Evolutionary conservation across 2,329 filamentous ascomycete genomes (phyloP).

Genomic region (Phialophora expanda): DNA sequence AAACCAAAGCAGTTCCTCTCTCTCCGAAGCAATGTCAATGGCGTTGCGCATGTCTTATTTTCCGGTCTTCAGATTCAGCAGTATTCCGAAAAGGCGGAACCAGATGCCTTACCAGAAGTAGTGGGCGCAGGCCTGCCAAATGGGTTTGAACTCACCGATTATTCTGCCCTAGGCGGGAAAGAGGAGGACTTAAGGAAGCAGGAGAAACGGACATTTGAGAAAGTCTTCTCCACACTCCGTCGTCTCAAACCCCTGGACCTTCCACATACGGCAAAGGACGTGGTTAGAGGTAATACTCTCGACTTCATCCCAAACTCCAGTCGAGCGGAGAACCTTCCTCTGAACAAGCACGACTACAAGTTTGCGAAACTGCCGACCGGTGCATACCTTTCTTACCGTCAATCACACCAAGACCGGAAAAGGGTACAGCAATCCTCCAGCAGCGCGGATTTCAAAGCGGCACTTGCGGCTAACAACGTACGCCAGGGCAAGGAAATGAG

Average conservation of each 20-base stretch:
- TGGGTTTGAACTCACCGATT: slow-evolving; percentile 71
- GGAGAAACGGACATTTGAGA: slow-evolving; percentile 50
- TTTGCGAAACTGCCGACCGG: slow-evolving; percentile 49
- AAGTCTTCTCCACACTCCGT: slow-evolving; percentile 51
- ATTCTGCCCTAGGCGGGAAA: slow-evolving; percentile 29
- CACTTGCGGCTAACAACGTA: slow-evolving; percentile 23
- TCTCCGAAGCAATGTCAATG: slow-evolving; percentile 36
- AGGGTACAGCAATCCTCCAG: slow-evolving; percentile 12
- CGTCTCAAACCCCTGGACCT: slow-evolving; percentile 49
- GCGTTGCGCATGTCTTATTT: slow-evolving; percentile 75
- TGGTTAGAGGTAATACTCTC: slow-evolving; percentile 41
- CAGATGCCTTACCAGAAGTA: slow-evolving; percentile 5
- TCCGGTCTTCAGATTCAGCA: slow-evolving; percentile 73
- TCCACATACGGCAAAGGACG: slow-evolving; percentile 46
- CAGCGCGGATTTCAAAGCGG: slow-evolving; percentile 22
- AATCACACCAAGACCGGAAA: slow-evolving; percentile 14
- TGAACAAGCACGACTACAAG: slow-evolving; percentile 50
- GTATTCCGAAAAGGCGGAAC: slow-evolving; percentile 53
- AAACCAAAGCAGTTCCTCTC: slow-evolving; percentile 33
- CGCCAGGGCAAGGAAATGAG: slow-evolving; percentile 11
- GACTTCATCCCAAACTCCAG: slow-evolving; percentile 23
- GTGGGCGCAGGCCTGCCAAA: slow-evolving; percentile 66
- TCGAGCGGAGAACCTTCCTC: slow-evolving; percentile 34
- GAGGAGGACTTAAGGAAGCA: slow-evolving; percentile 41
- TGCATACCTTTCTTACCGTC: slow-evolving; percentile 51